phyloP scores from a whole-genome alignment of 1,284 basidiomycete species.

The Malassezia furfur region DNA sequence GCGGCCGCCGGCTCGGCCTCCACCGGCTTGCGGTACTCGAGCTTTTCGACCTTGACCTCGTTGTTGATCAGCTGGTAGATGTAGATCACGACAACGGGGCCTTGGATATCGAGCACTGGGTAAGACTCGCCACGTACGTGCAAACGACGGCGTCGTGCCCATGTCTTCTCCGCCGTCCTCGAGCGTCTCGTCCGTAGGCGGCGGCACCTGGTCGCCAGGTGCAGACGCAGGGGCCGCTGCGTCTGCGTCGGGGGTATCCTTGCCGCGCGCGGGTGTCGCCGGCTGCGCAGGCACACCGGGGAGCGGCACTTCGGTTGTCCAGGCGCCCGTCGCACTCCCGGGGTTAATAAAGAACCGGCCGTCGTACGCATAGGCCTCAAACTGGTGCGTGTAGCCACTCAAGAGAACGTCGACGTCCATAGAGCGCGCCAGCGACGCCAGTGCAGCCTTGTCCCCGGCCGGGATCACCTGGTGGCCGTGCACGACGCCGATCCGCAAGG shows the following conservation, averaged over 20 bases:
- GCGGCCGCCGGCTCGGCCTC: not conserved
- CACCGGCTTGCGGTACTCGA: constrained; percentile 37
- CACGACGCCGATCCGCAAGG: constrained; percentile 83
- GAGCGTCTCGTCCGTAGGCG: not conserved
- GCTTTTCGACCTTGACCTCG: constrained; percentile 47
- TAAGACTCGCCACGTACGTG: constrained; percentile 6
- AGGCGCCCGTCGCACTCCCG: constrained; percentile 87
- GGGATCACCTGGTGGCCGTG: constrained; percentile 94
- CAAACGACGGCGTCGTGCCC: constrained; percentile 8
- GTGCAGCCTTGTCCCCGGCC: constrained; percentile 76
- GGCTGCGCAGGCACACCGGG: too few relatives aligned
- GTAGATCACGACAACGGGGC: constrained; percentile 42
- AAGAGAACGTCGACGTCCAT: constrained; percentile 96
- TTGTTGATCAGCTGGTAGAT: constrained; percentile 46
- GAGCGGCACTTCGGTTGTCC: constrained; percentile 56
- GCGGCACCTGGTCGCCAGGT: not conserved
- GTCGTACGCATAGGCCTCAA: constrained; percentile 86
- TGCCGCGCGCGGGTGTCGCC: too few relatives aligned
- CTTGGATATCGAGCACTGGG: constrained; percentile 45
- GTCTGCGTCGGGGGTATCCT: too few relatives aligned
- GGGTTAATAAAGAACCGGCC: constrained; percentile 91
- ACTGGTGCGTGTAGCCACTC: constrained; percentile 89
- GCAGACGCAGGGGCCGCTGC: not conserved
- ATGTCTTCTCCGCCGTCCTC: not conserved
- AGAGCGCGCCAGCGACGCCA: constrained; percentile 71